Conservation (phyloP, 2,329 filamentous ascomycete species). For the Ceratocystis albifundus region DNA sequence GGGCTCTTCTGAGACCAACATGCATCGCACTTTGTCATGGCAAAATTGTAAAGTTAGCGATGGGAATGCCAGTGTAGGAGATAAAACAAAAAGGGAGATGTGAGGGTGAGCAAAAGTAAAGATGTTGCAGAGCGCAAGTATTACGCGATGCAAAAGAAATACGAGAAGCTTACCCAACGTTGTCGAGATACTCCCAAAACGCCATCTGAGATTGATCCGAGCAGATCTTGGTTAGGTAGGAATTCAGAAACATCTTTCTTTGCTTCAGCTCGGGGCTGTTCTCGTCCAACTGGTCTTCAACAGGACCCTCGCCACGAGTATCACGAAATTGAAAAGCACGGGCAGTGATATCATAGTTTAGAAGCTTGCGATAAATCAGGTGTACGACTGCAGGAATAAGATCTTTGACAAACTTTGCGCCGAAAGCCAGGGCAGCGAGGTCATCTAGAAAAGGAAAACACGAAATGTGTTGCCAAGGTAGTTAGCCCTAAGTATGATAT, state of each 20-base stretch:
- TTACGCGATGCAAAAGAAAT: background rate
- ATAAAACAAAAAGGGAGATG: background rate
- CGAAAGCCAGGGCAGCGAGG: conserved; percentile 56
- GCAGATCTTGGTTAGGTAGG: conserved; percentile 63
- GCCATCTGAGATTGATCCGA: conserved; percentile 63
- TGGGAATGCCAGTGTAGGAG: background rate
- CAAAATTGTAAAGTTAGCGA: background rate
- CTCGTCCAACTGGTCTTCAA: conserved; percentile 53
- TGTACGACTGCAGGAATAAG: conserved; percentile 74
- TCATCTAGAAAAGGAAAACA: conserved; percentile 43
- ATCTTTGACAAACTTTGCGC: conserved; percentile 67
- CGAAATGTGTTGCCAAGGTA: background rate
- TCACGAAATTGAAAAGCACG: conserved; percentile 56
- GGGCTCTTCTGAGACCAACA: conserved; percentile 58
- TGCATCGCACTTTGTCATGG: conserved; percentile 54
- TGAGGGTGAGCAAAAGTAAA: background rate
- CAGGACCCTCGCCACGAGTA: conserved; percentile 54
- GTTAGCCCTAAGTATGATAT: background rate
- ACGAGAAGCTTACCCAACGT: conserved; percentile 51
- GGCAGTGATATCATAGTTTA: conserved; percentile 72
- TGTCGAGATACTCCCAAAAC: conserved; percentile 76
- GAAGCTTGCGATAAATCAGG: conserved; percentile 71
- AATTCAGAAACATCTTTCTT: conserved; percentile 66
- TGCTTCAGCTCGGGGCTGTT: conserved; percentile 63
- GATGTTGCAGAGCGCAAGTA: background rate